Evolutionary conservation across 345 rosid species (phyloP).

Genomic region (Raphanus sativus): DNA sequence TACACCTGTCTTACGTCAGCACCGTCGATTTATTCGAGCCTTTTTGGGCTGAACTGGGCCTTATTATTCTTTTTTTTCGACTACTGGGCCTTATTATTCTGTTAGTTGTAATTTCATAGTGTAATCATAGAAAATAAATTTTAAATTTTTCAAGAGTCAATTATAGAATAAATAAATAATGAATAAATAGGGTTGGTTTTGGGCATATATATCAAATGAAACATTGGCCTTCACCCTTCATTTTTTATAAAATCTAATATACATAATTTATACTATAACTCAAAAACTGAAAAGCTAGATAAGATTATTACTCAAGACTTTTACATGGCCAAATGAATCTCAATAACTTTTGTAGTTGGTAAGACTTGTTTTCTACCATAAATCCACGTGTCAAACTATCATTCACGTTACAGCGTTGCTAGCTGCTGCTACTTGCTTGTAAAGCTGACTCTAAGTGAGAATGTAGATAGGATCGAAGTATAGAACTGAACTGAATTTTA

Average conservation of each 20-base stretch:
- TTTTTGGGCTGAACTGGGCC: neutral
- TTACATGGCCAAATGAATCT: too few species aligned
- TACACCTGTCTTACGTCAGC: conserved; percentile 14
- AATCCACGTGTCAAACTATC: too few species aligned
- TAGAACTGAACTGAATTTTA: too few species aligned
- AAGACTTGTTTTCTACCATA: too few species aligned
- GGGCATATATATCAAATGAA: neutral
- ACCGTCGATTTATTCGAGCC: neutral
- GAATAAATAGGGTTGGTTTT: neutral
- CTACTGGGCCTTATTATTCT: neutral
- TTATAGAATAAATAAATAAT: neutral
- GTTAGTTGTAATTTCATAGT: neutral
- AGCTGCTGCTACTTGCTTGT: neutral
- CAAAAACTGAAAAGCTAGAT: too few species aligned
- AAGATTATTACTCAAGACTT: too few species aligned
- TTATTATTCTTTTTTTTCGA: too few species aligned
- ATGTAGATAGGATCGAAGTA: too few species aligned
- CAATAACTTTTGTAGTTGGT: too few species aligned
- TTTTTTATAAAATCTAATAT: too few species aligned
- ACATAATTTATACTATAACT: too few species aligned
- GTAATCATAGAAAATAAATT: neutral
- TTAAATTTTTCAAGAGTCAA: neutral
- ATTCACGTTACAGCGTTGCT: neutral
- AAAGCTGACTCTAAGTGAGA: neutral
- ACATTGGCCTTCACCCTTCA: neutral